Evolutionary conservation across 2,329 filamentous ascomycete genomes (phyloP).

Genomic region (Pyrenophora tritici-repentis): DNA sequence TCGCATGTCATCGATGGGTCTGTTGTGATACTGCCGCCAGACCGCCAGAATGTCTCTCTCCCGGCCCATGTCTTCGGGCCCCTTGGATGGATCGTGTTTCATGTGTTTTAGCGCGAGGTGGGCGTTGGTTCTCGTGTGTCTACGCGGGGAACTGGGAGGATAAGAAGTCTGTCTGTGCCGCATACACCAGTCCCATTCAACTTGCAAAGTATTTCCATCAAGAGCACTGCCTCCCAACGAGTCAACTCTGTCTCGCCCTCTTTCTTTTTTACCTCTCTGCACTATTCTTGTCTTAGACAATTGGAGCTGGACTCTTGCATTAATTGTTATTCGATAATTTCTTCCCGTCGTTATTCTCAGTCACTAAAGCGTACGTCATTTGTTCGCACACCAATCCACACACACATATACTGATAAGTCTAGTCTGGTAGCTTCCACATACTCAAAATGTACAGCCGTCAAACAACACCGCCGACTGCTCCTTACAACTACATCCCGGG

Average conservation of each 20-base stretch:
- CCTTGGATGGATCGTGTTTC: slow-evolving; percentile 47
- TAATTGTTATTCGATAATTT: slow-evolving; percentile 50
- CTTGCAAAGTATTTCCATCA: slow-evolving; percentile 32
- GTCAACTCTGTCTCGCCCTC: slow-evolving; percentile 47
- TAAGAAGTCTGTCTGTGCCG: slow-evolving; percentile 49
- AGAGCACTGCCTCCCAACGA: slow-evolving; percentile 40
- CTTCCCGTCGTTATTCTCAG: slow-evolving; percentile 21
- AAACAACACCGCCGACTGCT: slow-evolving; percentile 52
- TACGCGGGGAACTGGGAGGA: slow-evolving; percentile 30
- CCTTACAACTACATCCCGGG: slow-evolving; percentile 46
- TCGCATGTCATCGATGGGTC: slow-evolving; percentile 31
- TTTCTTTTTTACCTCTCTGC: slow-evolving; percentile 22
- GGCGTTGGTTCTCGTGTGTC: slow-evolving; percentile 42
- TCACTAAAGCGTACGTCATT: slow-evolving; percentile 40
- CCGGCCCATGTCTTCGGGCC: slow-evolving; percentile 32
- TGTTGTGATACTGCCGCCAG: slow-evolving; percentile 39
- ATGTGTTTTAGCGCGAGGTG: slow-evolving; percentile 44
- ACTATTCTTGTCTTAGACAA: slow-evolving; percentile 48
- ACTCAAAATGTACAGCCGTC: slow-evolving; percentile 51
- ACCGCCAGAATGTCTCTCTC: slow-evolving; percentile 20
- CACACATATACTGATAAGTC: slow-evolving; percentile 19
- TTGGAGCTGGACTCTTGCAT: slow-evolving; percentile 52
- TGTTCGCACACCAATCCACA: slow-evolving; percentile 5
- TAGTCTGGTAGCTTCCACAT: slow-evolving; percentile 46
- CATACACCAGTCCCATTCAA: slow-evolving; percentile 33